These are phyloP conservation scores for Phytophthora niederhauseri DNA, from an alignment of 352 stramenopile species.

Conservation along the genomic window DNA sequence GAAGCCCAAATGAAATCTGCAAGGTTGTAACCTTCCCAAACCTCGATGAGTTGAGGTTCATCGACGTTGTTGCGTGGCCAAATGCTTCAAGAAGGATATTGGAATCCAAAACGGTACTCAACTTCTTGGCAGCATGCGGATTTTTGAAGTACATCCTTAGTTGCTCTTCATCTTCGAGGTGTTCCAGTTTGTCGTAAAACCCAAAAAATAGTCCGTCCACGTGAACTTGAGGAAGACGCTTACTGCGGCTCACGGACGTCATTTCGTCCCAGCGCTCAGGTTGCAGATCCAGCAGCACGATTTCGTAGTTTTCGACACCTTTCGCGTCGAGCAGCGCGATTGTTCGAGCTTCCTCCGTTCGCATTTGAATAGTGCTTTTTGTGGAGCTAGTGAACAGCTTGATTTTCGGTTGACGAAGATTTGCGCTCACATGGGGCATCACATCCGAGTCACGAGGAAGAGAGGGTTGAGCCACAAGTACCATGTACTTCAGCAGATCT, in stretches of 20 bases:
- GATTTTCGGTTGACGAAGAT: conserved; percentile 38
- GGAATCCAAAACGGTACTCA: conserved; percentile 64
- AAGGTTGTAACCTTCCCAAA: conserved; percentile 74
- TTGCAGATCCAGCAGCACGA: conserved; percentile 72
- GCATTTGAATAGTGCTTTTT: conserved; percentile 86
- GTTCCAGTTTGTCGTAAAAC: conserved; percentile 82
- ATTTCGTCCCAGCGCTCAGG: conserved; percentile 75
- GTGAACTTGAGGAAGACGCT: conserved; percentile 75
- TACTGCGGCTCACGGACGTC: conserved; percentile 68
- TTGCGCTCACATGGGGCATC: neutral
- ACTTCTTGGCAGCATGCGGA: conserved; percentile 58
- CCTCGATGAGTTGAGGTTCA: conserved; percentile 78
- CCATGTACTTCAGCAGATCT: conserved; percentile 80
- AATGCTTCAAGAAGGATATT: conserved; percentile 85
- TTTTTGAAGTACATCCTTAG: conserved; percentile 83
- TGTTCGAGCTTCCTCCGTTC: conserved; percentile 71
- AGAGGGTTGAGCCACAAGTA: conserved; percentile 57
- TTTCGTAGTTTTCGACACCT: conserved; percentile 65
- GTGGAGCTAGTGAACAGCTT: conserved; percentile 83
- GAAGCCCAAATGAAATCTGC: conserved; percentile 46
- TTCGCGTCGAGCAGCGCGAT: conserved; percentile 82
- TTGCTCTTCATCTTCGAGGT: conserved; percentile 80
- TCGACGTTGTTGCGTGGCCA: conserved; percentile 63
- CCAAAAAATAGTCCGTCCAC: conserved; percentile 75
- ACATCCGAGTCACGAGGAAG: conserved; percentile 13